Percentiles rank a stretch among this genome's conserved stretches.
phyloP scores from a whole-genome alignment of 2,329 filamentous ascomycete genomes.

The Alternaria panax region DNA sequence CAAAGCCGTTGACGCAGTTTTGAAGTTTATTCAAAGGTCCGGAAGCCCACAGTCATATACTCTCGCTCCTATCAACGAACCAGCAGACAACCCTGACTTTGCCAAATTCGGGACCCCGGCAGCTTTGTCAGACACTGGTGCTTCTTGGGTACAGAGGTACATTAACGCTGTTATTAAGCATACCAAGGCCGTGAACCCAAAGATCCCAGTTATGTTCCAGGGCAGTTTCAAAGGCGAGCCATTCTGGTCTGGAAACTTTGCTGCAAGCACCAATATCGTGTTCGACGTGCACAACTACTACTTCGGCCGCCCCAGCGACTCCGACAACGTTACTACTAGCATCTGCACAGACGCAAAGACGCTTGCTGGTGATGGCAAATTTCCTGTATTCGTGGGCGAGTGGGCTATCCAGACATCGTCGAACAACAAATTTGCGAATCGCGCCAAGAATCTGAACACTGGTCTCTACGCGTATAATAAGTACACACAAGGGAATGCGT shows the following conservation, averaged over 20 bases:
- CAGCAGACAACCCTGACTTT: constrained; percentile 43
- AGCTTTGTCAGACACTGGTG: constrained; percentile 38
- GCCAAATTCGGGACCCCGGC: constrained; percentile 41
- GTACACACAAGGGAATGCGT: neutral
- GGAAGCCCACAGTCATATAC: constrained; percentile 44
- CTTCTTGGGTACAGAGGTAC: constrained; percentile 46
- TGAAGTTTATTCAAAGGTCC: constrained; percentile 42
- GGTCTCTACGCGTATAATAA: neutral
- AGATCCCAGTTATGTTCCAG: constrained; percentile 28
- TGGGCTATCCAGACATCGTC: neutral
- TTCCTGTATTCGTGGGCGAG: neutral
- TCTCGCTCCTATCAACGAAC: constrained; percentile 50
- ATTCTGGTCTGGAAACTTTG: constrained; percentile 26
- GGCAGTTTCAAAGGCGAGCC: constrained; percentile 26
- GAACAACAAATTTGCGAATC: neutral
- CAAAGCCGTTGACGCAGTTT: constrained; percentile 40
- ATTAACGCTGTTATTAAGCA: constrained; percentile 26
- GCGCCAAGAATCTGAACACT: neutral
- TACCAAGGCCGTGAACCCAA: constrained; percentile 25
- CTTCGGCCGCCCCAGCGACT: constrained; percentile 23
- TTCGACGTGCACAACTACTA: constrained; percentile 38
- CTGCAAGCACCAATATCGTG: constrained; percentile 26
- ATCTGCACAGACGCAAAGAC: neutral
- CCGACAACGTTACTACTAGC: constrained; percentile 10
- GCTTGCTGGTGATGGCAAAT: neutral